Conservation (phyloP, 1,139 yeast species). For the Saccharomycopsis hybrid region DNA sequence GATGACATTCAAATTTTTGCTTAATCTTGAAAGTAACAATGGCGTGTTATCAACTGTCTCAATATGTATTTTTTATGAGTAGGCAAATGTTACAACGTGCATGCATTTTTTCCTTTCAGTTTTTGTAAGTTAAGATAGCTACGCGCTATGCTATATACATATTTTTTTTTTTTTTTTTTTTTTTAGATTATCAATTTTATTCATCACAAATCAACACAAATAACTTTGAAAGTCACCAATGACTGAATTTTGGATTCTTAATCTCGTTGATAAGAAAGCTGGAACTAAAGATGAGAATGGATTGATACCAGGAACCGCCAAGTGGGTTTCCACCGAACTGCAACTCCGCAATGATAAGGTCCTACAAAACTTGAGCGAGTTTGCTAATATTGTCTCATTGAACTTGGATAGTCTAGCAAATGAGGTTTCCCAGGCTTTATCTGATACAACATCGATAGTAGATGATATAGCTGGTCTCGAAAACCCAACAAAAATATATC, state of each 20-base stretch:
- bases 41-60: too few relatives aligned
- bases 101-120: neutral
- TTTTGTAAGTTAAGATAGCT: neutral
- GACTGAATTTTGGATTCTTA: constrained; percentile 13
- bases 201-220: neutral
- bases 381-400: neutral
- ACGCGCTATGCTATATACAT: too few relatives aligned
- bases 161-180: constrained; percentile 1
- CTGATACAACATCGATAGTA: too few relatives aligned
- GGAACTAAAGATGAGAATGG: neutral
- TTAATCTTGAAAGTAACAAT: constrained; percentile 14
- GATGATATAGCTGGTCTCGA: too few relatives aligned
- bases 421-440: too few relatives aligned
- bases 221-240: neutral
- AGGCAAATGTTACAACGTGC: neutral
- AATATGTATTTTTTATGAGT: too few relatives aligned
- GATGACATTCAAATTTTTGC: constrained; percentile 28
- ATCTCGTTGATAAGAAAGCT: neutral
- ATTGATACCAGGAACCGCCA: constrained; percentile 10
- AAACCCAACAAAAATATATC: too few relatives aligned
- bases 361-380: neutral
- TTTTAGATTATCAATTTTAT: neutral
- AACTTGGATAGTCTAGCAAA: too few relatives aligned
- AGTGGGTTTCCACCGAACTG: constrained; percentile 14
- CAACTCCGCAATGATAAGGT: neutral